Base-by-base conservation (phyloP, 495 filamentous ascomycete species). In the Penicillium lagena region DNA sequence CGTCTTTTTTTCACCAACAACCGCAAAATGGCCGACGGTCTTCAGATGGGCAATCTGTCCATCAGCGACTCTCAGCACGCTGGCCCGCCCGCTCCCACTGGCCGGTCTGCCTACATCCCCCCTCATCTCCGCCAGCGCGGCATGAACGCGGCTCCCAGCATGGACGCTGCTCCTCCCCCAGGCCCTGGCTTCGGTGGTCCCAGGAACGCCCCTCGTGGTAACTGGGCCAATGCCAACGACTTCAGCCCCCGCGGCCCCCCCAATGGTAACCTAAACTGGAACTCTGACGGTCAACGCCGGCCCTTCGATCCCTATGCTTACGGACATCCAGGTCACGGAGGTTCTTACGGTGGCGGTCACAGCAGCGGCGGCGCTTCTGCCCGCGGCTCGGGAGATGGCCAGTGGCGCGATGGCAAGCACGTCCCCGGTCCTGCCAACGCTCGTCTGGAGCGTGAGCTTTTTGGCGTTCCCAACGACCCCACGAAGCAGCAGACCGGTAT, bases 401-500 rank as follows among this genome's bases (percentile, higher is more conserved):
- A 86, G 68, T 98, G 93, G 93, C 80, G 81, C 54, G 93, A 98
- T 52, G 93, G 93, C 63, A 96, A 97, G 74, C 93, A 98, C 67
- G 75, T 95, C 54, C 81, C 90, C 54, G 93, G 94, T 39, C 86
- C 89, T 45, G 58, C 85, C 46, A 96, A 97, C 67, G 76, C 83
- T 43, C 89, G 90, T 54, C 46, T 93, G 17, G 93, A 98, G 74
- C 89, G 90, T 60, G 93, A 98, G 57, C 83, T 98, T 37, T 98
- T 96, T 67, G 93, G 93, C 59, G 81, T 85, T 35, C 79, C 88
- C 50, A 93, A 97, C 65, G 93, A 97, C 58, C 89, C 90, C 44
- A 80, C 86, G 50, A 96, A 95, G 73, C 86, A 95, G 64, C 86
- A 89, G 56, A 96, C 87, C 13, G 93, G 93, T 60, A 97, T 98